phyloP scores from a whole-genome alignment of 192 early-diverging fungal species.

The Thoreauomyces humboldtii region DNA sequence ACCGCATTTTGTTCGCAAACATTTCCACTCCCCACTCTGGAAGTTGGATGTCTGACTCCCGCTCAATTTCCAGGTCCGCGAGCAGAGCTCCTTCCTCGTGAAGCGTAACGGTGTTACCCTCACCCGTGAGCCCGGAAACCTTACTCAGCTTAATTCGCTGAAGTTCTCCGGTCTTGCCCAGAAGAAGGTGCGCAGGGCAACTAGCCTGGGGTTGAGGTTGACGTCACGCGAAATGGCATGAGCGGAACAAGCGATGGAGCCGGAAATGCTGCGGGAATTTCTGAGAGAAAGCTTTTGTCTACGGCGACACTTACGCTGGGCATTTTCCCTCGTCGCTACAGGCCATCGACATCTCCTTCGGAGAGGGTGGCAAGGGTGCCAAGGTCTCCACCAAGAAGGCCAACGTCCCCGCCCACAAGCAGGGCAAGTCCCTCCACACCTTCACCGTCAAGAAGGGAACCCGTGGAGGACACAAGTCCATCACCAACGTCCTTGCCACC shows the following conservation, averaged over 20 bases:
- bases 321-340: constrained; percentile 20
- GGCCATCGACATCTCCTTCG: constrained; percentile 58
- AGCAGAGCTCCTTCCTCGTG: constrained; percentile 77
- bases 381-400: constrained; percentile 60
- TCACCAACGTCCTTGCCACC: constrained; percentile 58
- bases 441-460: constrained; percentile 55
- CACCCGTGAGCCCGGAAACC: constrained; percentile 71
- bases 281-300: no score
- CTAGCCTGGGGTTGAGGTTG: no score
- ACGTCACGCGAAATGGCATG: no score
- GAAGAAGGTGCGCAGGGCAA: constrained; percentile 57
- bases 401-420: constrained; percentile 49
- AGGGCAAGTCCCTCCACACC: constrained; percentile 49
- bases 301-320: no score
- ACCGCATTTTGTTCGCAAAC: background rate
- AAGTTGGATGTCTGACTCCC: constrained; percentile 42
- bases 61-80: constrained; percentile 59
- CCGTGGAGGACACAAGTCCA: constrained; percentile 62
- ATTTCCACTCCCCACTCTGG: background rate
- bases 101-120: constrained; percentile 76
- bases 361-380: constrained; percentile 59
- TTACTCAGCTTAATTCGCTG: constrained; percentile 75
- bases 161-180: constrained; percentile 81
- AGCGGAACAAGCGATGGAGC: no score
- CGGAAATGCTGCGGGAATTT: no score